phyloP scores from a whole-genome alignment of 2,329 filamentous ascomycete genomes.

The Microsporum ferrugineum region DNA sequence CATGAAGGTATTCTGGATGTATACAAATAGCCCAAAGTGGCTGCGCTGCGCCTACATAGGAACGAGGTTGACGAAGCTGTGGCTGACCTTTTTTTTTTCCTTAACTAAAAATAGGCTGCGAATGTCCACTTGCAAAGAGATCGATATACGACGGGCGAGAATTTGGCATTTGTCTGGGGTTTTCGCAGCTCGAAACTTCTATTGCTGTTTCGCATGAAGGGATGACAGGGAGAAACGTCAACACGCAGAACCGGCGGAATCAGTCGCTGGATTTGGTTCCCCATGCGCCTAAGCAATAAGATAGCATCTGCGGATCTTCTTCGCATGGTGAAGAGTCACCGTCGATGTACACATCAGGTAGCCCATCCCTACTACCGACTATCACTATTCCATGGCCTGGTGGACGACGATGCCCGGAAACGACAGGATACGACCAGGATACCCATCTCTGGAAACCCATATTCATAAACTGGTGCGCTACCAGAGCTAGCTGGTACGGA shows the following conservation, averaged over 20 bases:
- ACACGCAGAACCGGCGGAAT: neutral
- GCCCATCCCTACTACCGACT: neutral
- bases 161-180: neutral
- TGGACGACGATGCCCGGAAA: neutral
- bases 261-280: no score
- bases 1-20: neutral
- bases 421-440: neutral
- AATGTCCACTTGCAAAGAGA: neutral
- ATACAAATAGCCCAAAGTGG: neutral
- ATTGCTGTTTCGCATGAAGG: neutral
- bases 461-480: neutral
- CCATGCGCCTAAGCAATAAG: no score
- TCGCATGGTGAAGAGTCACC: no score
- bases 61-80: neutral
- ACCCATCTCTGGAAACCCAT: neutral
- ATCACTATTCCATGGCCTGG: neutral
- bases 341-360: neutral
- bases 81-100: neutral
- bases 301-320: no score
- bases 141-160: neutral
- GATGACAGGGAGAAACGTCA: neutral
- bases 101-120: neutral
- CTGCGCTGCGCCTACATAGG: neutral
- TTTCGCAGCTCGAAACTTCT: neutral
- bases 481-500: neutral